Evolutionary conservation across 495 filamentous ascomycete species (phyloP), one percentile per base, ranked within the genome.

Genomic region (Penicillium waksmanii): DNA sequence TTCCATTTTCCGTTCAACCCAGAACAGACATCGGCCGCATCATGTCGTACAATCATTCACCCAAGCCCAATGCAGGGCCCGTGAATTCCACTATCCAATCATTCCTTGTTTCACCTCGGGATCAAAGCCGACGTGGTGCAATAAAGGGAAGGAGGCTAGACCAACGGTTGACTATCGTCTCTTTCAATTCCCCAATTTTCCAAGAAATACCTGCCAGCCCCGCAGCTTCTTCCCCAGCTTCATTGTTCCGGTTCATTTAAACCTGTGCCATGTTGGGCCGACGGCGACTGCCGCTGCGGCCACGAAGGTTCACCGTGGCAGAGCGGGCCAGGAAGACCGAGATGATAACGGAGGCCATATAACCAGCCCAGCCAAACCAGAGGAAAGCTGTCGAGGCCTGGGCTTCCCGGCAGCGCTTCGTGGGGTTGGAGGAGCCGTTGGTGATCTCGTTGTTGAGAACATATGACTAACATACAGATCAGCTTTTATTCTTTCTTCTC

Each of bases 361-460:
- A 91, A 0, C 84, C 69, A 18, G 79, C 83, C 78, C 87, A 90
- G 53, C 78, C 83, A 73, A 91, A 89, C 85, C 85, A 91, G 58
- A 90, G 78, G 80, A 91, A 91, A 0, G 88, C 87, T 35, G 72
- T 78, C 5, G 81, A 75, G 5, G 88, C 88, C 74, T 91, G 87
- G 9, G 86, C 84, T 68, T 91, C 87, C 42, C 77, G 85, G 73
- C 88, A 91, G 63, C 86, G 81, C 73, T 86, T 85, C 11, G 57
- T 25, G 23, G 63, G 73, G 67, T 87, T 70, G 58, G 55, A 13
- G 0, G 85, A 80, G 65, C 87, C 85, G 62, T 85, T 83, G 58
- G 83, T 87, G 65, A 89, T 80, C 49, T 72, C 66, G 73, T 90
- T 91, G 67, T 56, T 69, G 21, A 43, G 23, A 21, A 80, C 75